These are phyloP conservation scores for Phaffia tasmanica DNA, from an alignment of 768 basidiomycete genomes.

Conservation along the genomic window DNA sequence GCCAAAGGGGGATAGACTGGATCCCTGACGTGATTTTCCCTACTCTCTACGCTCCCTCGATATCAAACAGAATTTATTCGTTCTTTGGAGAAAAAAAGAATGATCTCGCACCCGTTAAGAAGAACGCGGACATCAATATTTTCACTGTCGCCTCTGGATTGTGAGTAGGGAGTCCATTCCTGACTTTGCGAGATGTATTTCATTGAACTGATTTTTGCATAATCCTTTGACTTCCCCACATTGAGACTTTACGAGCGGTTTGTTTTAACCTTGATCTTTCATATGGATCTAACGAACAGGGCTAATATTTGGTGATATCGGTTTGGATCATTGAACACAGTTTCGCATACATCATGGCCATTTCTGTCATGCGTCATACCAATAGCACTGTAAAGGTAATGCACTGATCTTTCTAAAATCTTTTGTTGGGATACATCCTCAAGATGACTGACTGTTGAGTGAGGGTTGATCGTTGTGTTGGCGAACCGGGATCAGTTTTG, in stretches of 20 bases:
- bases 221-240: not conserved
- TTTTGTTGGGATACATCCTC: too few relatives aligned
- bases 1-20: too few relatives aligned
- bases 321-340: constrained; percentile 46
- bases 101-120: constrained; percentile 21
- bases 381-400: constrained; percentile 68
- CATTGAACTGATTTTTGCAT: not conserved
- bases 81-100: constrained; percentile 9
- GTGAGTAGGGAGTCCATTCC: constrained; percentile 60
- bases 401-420: too few relatives aligned
- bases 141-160: constrained; percentile 97
- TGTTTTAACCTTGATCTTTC: too few relatives aligned
- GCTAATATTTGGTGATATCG: not conserved
- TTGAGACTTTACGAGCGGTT: not conserved
- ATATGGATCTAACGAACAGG: too few relatives aligned
- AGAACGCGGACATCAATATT: constrained; percentile 89
- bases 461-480: too few relatives aligned
- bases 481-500: constrained; percentile 49
- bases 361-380: constrained; percentile 89
- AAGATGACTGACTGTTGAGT: too few relatives aligned
- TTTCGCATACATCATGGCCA: constrained; percentile 95
- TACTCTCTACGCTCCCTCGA: too few relatives aligned
- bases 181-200: not conserved
- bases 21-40: too few relatives aligned
- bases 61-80: not conserved